Evolutionary conservation across 2,329 filamentous ascomycete species (phyloP), one percentile per base, ranked within the genome.

Genomic region (Fusarium torulosum): DNA sequence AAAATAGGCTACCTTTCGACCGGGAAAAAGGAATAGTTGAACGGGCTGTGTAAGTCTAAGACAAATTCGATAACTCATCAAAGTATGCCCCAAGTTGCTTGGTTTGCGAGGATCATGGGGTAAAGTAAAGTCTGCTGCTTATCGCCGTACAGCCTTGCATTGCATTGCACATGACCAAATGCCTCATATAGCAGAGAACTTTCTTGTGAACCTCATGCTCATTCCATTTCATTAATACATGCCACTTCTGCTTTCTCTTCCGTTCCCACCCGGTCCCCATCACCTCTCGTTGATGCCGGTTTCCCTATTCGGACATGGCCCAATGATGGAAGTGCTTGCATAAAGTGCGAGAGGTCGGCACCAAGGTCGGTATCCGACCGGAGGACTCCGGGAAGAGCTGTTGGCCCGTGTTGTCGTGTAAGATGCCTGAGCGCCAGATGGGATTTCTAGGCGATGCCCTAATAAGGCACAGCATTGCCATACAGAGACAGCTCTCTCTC

Each of bases 381-480:
- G 69, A 69, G 53, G 60, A 54, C 52, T 53, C 70, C 70, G 68
- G 66, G 52, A 63, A 52, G 67, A 65, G 67, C 71, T 71, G 65
- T 56, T 73, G 67, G 62, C 31, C 71, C 67, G 71, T 71, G 69
- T 67, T 59, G 59, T 64, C 11, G 51, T 53, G 55, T 63, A 60
- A 66, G 19, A 55, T 29, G 31, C 40, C 23, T 35, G 20, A 46
- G 50, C 33, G 44, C 38, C 40, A 55, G 52, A 51, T 53, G 46
- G 27, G 25, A 7, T 25, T 25, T 25, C 59, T 67, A 58, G 66
- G 62, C 31, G 40, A 54, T 45, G 8, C 40, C 45, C 41, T 49
- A 49, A 31, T 49, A 49, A 31, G 52, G 53, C 63, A 47, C 44
- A 58, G 57, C 25, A 53, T 57, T 71, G 38, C 70, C 59, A 56